Percentiles rank a stretch among this genome's conserved stretches.
These are phyloP conservation scores for Diaporthe longicolla DNA, from an alignment of 2,329 filamentous ascomycete genomes.

Conservation along the genomic window DNA sequence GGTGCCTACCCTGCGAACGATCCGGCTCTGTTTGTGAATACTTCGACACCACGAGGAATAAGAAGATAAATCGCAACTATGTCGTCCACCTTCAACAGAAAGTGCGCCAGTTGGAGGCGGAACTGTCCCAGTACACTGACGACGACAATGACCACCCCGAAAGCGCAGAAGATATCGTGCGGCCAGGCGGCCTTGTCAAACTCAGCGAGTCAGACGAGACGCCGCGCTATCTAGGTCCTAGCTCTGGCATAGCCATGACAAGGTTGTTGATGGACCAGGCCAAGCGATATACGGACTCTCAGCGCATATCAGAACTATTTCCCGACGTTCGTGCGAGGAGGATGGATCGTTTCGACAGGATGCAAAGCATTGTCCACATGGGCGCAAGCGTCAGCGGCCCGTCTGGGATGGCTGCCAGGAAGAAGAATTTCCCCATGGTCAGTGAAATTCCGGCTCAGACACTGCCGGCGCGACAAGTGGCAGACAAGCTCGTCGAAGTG, in stretches of 20 bases:
- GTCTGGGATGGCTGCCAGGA: constrained; percentile 71
- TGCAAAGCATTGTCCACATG: constrained; percentile 72
- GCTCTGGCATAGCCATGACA: constrained; percentile 95
- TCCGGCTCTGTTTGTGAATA: constrained; percentile 95
- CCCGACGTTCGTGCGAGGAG: constrained; percentile 77
- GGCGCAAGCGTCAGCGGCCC: constrained; percentile 62
- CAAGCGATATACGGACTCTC: constrained; percentile 91
- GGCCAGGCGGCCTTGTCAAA: constrained; percentile 86
- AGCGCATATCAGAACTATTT: constrained; percentile 92
- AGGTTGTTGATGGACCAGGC: constrained; percentile 96
- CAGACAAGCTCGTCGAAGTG: constrained; percentile 84
- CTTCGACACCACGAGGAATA: constrained; percentile 89
- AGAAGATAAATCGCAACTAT: constrained; percentile 90
- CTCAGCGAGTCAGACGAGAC: constrained; percentile 88
- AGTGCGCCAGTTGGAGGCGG: constrained; percentile 84
- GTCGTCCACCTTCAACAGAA: constrained; percentile 92
- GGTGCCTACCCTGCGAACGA: constrained; percentile 92
- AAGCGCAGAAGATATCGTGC: constrained; percentile 86
- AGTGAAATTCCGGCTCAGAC: constrained; percentile 85
- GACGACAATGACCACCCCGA: constrained; percentile 79
- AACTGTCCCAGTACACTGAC: constrained; percentile 83
- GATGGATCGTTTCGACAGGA: constrained; percentile 69
- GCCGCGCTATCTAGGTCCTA: constrained; percentile 90
- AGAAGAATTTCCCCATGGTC: constrained; percentile 91
- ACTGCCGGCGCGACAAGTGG: constrained; percentile 80